These are phyloP conservation scores for Chaetomium strumarium DNA, from an alignment of 2,329 filamentous ascomycete species.

Conservation along the genomic window DNA sequence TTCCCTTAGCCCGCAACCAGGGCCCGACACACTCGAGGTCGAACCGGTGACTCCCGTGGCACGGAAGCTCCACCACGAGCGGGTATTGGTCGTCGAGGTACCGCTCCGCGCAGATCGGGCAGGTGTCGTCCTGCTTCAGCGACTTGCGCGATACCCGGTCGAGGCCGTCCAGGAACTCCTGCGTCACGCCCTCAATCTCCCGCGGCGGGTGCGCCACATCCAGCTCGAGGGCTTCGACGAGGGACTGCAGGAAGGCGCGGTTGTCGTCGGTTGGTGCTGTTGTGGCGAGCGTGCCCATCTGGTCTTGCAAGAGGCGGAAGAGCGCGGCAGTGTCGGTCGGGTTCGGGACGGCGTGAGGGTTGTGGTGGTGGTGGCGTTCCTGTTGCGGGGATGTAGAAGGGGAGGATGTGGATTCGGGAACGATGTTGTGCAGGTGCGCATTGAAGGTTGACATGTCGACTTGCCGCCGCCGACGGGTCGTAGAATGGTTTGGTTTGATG, in stretches of 20 bases:
- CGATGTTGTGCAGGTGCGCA: slow-evolving; percentile 50
- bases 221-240: slow-evolving; percentile 43
- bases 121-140: slow-evolving; percentile 47
- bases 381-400: not conserved
- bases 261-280: slow-evolving; percentile 46
- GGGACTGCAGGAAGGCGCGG: slow-evolving; percentile 43
- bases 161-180: slow-evolving; percentile 53
- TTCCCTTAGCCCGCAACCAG: slow-evolving; percentile 59
- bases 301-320: slow-evolving; percentile 55
- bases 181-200: slow-evolving; percentile 48
- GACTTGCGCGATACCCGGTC: slow-evolving; percentile 51
- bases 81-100: slow-evolving; percentile 58
- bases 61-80: slow-evolving; percentile 59
- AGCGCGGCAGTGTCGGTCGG: slow-evolving; percentile 53
- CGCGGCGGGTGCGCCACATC: slow-evolving; percentile 49
- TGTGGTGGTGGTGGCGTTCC: slow-evolving; percentile 33
- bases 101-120: slow-evolving; percentile 57
- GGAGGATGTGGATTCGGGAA: slow-evolving; percentile 23
- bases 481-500: slow-evolving; percentile 42
- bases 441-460: slow-evolving; percentile 60
- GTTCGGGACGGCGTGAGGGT: slow-evolving; percentile 53
- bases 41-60: slow-evolving; percentile 52
- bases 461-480: slow-evolving; percentile 43
- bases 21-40: slow-evolving; percentile 64
- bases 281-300: slow-evolving; percentile 45